Conservation (phyloP, 257 asterid genomes). For the Jacaranda mimosifolia region DNA sequence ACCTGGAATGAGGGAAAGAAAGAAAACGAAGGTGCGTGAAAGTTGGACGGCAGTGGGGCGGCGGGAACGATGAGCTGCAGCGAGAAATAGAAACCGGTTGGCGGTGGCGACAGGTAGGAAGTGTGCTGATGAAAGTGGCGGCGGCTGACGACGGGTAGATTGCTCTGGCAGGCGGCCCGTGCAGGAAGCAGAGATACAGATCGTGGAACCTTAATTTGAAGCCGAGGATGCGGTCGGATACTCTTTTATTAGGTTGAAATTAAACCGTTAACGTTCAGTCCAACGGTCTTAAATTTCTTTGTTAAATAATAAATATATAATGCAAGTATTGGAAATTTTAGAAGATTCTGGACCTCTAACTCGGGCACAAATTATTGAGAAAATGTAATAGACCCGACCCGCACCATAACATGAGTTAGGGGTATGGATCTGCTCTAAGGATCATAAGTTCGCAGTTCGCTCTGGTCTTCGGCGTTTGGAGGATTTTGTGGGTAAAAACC, state of each 20-base stretch:
- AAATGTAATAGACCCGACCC: too few species aligned
- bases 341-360: too few species aligned
- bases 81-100: background rate
- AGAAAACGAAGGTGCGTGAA: background rate
- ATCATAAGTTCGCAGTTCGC: too few species aligned
- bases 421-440: too few species aligned
- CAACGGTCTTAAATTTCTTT: background rate
- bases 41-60: background rate
- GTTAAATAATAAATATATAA: too few species aligned
- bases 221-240: background rate
- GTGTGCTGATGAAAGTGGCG: background rate
- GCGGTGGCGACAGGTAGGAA: background rate
- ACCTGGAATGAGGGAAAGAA: background rate
- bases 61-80: background rate
- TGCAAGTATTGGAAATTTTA: too few species aligned
- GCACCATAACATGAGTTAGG: too few species aligned
- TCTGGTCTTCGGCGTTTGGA: too few species aligned
- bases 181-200: background rate
- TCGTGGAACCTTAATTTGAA: background rate
- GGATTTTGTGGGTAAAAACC: too few species aligned
- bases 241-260: background rate
- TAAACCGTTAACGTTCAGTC: background rate
- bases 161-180: background rate
- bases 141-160: background rate
- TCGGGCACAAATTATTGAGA: background rate